Base-by-base conservation (phyloP, 768 basidiomycete species). In the Leccinum rimulosum region DNA sequence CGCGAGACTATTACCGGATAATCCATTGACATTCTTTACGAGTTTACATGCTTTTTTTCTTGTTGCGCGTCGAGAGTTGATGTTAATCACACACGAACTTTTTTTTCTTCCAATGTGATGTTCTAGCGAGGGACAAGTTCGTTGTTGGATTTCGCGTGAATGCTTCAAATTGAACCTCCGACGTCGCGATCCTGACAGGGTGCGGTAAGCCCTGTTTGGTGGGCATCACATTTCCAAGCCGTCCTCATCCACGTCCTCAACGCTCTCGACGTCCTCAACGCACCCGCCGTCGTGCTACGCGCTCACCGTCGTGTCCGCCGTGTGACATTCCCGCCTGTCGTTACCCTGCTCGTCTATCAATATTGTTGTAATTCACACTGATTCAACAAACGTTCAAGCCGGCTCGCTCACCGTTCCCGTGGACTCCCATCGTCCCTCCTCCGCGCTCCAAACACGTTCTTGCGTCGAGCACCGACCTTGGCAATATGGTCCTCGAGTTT, bases 1-100 rank as follows among this genome's bases (percentile, higher is more conserved):
- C 68, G 72, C 72, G 68, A 73, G 64, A 63, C 57, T 74, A 73
- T 63, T 63, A 68, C 47, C 62, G 72, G 72, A 73, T 74, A 74
- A 73, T 74, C 68, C 72, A 67, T 73, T 67, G 73, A 72, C 72
- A 70, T 67, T 73, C 72, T 22, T 74, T 73, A 67, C 60, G 60
- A 62, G 61, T 70, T 70, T 67, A 64, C 63, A 35, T 64, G 60
- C 57, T 64, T 68, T 49, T n/a, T 43, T 73, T 72, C 69, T 71
- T 70, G 69, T 54, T 64, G 58, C 60, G 53, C 57, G 61, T 58
- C 52, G 59, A 50, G 59, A 51, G 56, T 68, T 57, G 62, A 63
- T 67, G 68, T 67, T 73, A 70, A 69, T 71, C 53, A 45, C 54
- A 60, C 25, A 35, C 12, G 48, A 45, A 45, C 19, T 6, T 45